Evolutionary conservation across 805 yeast species (phyloP).

Genomic region (Starmerella bombicola): DNA sequence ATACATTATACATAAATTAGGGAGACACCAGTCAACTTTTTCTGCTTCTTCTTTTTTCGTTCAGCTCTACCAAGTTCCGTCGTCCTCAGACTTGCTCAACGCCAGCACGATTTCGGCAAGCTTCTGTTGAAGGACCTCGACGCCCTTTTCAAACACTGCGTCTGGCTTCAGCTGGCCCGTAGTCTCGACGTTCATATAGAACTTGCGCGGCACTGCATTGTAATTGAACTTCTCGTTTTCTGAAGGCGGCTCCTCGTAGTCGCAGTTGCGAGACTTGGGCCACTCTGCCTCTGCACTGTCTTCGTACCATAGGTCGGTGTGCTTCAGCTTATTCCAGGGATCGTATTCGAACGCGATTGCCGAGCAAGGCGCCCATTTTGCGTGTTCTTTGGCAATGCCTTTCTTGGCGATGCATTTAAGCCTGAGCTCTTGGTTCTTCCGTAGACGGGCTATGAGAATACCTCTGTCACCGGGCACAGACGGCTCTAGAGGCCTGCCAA

Average conservation of each 20-base stretch:
- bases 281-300: slow-evolving; percentile 79
- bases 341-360: slow-evolving; percentile 95
- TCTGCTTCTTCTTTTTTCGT: no score
- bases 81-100: slow-evolving; percentile 30
- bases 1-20: no score
- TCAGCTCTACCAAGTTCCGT: slow-evolving; percentile 13
- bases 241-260: slow-evolving; percentile 91
- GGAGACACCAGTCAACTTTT: no score
- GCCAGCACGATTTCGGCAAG: slow-evolving; percentile 77
- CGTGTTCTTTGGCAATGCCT: slow-evolving; percentile 95
- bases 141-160: slow-evolving; percentile 75
- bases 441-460: slow-evolving; percentile 77
- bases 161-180: slow-evolving; percentile 81
- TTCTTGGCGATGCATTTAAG: slow-evolving; percentile 91
- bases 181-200: slow-evolving; percentile 83
- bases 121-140: slow-evolving; percentile 75
- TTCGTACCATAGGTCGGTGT: slow-evolving; percentile 95
- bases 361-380: slow-evolving; percentile 95
- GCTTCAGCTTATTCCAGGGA: slow-evolving; percentile 96
- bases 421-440: slow-evolving; percentile 83
- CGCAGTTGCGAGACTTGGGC: slow-evolving; percentile 82
- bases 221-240: slow-evolving; percentile 80
- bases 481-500: slow-evolving; percentile 84
- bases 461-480: slow-evolving; percentile 47
- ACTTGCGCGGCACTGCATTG: slow-evolving; percentile 65